Evolutionary conservation across 208 protist genomes (phyloP).

Genomic region (Crithidia fasciculata): DNA sequence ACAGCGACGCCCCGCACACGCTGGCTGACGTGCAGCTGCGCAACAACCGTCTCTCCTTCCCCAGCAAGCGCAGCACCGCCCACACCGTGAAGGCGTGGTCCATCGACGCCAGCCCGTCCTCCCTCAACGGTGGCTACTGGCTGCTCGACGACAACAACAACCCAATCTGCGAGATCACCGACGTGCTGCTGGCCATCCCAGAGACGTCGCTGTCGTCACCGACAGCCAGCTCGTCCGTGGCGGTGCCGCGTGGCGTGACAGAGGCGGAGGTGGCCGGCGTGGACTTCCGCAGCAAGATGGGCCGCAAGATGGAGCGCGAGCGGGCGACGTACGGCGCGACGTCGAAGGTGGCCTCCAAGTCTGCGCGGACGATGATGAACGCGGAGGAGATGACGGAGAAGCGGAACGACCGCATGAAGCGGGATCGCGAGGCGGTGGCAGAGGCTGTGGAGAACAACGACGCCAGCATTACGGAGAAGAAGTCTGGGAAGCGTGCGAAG

Average conservation of each 20-base stretch:
- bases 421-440: slow-evolving; percentile 63
- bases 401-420: slow-evolving; percentile 51
- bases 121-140: slow-evolving; percentile 62
- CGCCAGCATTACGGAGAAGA: slow-evolving; percentile 15
- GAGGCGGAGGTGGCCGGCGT: slow-evolving; percentile 50
- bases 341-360: slow-evolving; percentile 72
- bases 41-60: slow-evolving; percentile 38
- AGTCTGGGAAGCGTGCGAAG: slow-evolving; percentile 31
- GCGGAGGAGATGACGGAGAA: slow-evolving; percentile 57
- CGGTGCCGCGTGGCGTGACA: slow-evolving; percentile 45
- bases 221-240: slow-evolving; percentile 17
- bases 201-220: slow-evolving; percentile 9
- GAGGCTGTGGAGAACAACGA: slow-evolving; percentile 69
- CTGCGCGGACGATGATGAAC: slow-evolving; percentile 66
- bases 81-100: slow-evolving; percentile 41
- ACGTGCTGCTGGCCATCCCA: slow-evolving; percentile 52
- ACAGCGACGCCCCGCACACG: slow-evolving; percentile 76
- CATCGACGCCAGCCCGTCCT: slow-evolving; percentile 21
- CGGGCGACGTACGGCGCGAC: slow-evolving; percentile 73
- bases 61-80: slow-evolving; percentile 17
- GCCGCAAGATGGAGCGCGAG: slow-evolving; percentile 63
- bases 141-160: slow-evolving; percentile 70
- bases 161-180: slow-evolving; percentile 60
- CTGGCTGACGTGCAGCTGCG: slow-evolving; percentile 47
- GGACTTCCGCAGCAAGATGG: slow-evolving; percentile 79